Evolutionary conservation across 2,329 filamentous ascomycete species (phyloP).

Genomic region (Penicillium italicum): DNA sequence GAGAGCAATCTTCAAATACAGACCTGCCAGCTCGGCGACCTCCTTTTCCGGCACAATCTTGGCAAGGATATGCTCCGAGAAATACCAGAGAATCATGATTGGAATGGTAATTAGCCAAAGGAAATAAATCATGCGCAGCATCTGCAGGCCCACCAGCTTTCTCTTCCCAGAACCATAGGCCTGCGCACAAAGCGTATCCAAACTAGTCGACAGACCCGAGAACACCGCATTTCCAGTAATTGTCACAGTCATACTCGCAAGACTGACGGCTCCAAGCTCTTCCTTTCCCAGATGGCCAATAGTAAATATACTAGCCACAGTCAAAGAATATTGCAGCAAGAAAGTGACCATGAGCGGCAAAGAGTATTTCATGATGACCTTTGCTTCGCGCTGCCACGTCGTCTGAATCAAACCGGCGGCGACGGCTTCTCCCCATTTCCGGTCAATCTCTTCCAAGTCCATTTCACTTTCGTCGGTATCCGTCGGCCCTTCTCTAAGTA

Average conservation of each 20-base stretch:
- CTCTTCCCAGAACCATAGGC: constrained; percentile 90
- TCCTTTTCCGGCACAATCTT: constrained; percentile 67
- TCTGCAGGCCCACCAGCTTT: constrained; percentile 78
- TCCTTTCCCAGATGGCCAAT: constrained; percentile 71
- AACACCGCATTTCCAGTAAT: constrained; percentile 75
- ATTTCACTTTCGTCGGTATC: constrained; percentile 47
- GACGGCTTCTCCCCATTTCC: constrained; percentile 83
- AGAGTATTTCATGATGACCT: constrained; percentile 71
- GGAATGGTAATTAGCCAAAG: constrained; percentile 69
- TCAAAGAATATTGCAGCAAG: constrained; percentile 76
- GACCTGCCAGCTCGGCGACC: constrained; percentile 67
- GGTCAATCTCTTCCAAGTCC: constrained; percentile 58
- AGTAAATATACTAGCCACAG: constrained; percentile 75
- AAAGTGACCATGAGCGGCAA: constrained; percentile 70
- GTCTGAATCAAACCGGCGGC: constrained; percentile 76
- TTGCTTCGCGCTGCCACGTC: constrained; percentile 85
- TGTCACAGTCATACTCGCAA: constrained; percentile 74
- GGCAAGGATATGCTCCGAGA: constrained; percentile 62
- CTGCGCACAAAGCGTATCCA: constrained; percentile 91
- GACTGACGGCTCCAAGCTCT: constrained; percentile 63
- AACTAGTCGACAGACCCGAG: constrained; percentile 79
- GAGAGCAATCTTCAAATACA: constrained; percentile 68
- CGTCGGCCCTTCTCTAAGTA: constrained; percentile 36
- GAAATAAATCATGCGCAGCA: constrained; percentile 78
- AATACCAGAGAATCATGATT: constrained; percentile 68